These are phyloP conservation scores for Chlamydomonas sp. DNA, from an alignment of 139 green algal genomes.

Conservation along the genomic window DNA sequence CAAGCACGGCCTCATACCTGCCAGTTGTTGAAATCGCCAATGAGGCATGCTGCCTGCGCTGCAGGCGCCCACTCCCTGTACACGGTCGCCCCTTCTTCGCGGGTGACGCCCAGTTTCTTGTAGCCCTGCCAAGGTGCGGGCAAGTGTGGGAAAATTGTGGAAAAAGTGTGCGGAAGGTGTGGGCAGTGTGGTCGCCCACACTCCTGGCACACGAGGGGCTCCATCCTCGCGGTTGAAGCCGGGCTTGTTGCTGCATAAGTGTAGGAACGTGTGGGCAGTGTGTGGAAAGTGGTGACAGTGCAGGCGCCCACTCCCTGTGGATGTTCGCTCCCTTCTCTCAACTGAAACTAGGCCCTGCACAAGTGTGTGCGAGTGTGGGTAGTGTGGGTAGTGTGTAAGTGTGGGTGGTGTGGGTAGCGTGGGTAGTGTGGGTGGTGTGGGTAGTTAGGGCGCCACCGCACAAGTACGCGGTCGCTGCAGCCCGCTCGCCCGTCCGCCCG, in stretches of 20 bases:
- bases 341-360: too few species aligned
- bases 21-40: slow-evolving; percentile 89
- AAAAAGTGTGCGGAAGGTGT: background rate
- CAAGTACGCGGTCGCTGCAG: too few species aligned
- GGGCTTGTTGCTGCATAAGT: background rate
- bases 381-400: too few species aligned
- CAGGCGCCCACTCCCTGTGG: too few species aligned
- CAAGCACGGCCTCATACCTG: slow-evolving; percentile 16
- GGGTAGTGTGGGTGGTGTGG: too few species aligned
- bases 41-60: slow-evolving; percentile 54
- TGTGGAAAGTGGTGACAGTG: too few species aligned
- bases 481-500: too few species aligned
- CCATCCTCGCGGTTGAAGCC: background rate
- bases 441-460: too few species aligned
- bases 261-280: too few species aligned
- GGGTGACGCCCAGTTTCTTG: slow-evolving; percentile 67
- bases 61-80: slow-evolving; percentile 89
- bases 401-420: too few species aligned
- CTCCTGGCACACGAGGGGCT: background rate
- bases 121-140: slow-evolving; percentile 46
- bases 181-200: background rate
- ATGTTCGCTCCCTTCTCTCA: too few species aligned
- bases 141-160: background rate
- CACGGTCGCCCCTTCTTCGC: slow-evolving; percentile 42
- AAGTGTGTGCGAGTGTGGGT: too few species aligned